phyloP scores from a whole-genome alignment of 305 asterid genomes.

The Salvia sclarea region DNA sequence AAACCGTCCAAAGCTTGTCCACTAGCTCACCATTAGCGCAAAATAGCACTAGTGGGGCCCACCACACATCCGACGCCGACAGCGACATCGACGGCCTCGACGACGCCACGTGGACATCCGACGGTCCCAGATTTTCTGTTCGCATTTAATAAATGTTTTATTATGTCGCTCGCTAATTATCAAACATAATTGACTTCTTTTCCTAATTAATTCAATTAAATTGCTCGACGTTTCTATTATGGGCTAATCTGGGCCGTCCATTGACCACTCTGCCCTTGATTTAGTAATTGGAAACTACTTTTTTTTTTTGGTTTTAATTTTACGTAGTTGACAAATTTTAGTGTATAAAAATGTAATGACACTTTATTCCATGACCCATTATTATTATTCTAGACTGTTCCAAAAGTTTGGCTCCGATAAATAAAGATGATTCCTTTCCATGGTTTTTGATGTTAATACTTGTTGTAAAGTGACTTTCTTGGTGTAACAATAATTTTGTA shows the following conservation, averaged over 20 bases:
- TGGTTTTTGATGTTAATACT: not conserved
- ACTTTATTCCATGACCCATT: constrained; percentile 30
- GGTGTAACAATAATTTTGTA: not conserved
- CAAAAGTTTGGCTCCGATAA: not conserved
- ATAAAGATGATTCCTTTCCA: not conserved
- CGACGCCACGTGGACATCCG: constrained; percentile 24
- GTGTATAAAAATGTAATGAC: not conserved
- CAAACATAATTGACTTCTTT: constrained; percentile 12
- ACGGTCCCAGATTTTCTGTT: constrained; percentile 4
- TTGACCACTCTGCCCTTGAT: not conserved
- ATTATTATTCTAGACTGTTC: constrained; percentile 38
- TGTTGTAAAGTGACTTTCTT: not conserved
- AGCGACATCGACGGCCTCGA: constrained; percentile 20
- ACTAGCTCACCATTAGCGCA: constrained; percentile 18
- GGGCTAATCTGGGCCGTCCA: constrained; percentile 25
- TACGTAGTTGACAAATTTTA: constrained; percentile 3
- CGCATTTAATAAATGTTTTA: not conserved
- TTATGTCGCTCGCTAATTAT: not conserved
- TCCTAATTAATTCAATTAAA: not conserved
- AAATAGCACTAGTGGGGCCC: not conserved
- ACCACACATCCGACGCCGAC: not conserved
- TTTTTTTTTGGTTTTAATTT: not conserved
- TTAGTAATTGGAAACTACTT: not conserved
- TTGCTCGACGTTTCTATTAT: not conserved
- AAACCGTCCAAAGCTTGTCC: constrained; percentile 40